Conservation (phyloP, 163 green algal genomes). For the Chloroidium sp. region DNA sequence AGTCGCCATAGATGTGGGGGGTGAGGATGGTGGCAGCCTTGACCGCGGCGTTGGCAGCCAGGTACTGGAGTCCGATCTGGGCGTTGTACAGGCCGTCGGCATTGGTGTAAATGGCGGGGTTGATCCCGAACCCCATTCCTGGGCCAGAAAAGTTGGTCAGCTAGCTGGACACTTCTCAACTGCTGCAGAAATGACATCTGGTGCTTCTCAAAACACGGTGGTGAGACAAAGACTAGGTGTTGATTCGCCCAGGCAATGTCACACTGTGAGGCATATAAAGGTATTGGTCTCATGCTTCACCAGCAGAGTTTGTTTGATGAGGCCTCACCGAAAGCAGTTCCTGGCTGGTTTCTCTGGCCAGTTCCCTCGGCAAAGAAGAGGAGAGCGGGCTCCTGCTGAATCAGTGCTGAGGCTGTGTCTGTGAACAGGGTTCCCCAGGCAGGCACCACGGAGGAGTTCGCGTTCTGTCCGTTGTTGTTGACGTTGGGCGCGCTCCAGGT, state of each 20-base stretch:
- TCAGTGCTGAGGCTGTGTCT: neutral
- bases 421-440: neutral
- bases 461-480: neutral
- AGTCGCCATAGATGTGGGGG: neutral
- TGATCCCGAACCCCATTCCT: neutral
- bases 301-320: too few species aligned
- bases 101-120: neutral
- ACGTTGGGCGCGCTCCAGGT: neutral
- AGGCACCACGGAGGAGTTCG: neutral
- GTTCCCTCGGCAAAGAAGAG: neutral
- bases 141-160: too few species aligned
- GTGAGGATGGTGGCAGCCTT: neutral
- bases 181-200: too few species aligned
- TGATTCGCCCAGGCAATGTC: too few species aligned
- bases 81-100: neutral
- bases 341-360: neutral
- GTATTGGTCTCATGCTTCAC: too few species aligned
- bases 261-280: too few species aligned
- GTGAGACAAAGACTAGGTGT: too few species aligned
- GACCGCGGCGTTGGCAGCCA: neutral
- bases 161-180: too few species aligned
- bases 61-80: neutral
- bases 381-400: neutral
- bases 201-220: too few species aligned
- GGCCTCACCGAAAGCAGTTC: neutral